Base-by-base conservation (phyloP, 2,329 filamentous ascomycete genomes). In the Ophiosphaerella narmari region DNA sequence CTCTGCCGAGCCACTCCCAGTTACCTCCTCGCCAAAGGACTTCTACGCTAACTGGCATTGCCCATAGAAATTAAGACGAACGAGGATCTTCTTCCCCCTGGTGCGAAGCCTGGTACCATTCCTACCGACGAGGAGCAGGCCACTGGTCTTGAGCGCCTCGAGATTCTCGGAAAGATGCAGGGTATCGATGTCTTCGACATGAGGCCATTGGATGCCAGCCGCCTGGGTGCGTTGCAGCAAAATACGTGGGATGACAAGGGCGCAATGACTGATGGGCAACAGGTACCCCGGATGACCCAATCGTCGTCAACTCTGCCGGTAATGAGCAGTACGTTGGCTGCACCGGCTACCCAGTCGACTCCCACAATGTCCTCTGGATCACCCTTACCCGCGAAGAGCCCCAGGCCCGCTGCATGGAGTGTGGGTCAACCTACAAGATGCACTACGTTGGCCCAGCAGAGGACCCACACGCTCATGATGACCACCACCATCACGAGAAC, bases 111-210 rank as follows among this genome's bases (percentile, higher is more conserved):
- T 60, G 93, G 94, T 73, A 89, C 88, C 74, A 82, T 99, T 63
- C 91, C 94, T 63, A 95, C 90, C 79, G 94, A 99, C 78, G 78
- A 96, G 74, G 91, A 97, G 77, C 94, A 99, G 78, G 80, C 94
- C 53, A 97, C 94, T 67, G 94, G 94, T 89, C 84, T 97, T 54
- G 94, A 99, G 83, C 92, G 94, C 85, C 85, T 99, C 67, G 94
- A 99, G 80, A 94, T 99, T 72, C 83, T 99, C 75, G 94, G 94
- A 79, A 99, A 99, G 86, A 96, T 97, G 89, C 91, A 97, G 83
- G 92, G 94, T 63, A 82, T 97, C 69, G 94, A 99, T 74, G 82
- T 97, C 75, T 99, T 99, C 81, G 92, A 99, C 80, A 96, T 97
- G 94, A 88, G 86, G 78, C 94, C 94, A 59, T 85, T 99, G 67